Conservation (phyloP, 2,329 filamentous ascomycete genomes). For the Paradendryphiella salina region DNA sequence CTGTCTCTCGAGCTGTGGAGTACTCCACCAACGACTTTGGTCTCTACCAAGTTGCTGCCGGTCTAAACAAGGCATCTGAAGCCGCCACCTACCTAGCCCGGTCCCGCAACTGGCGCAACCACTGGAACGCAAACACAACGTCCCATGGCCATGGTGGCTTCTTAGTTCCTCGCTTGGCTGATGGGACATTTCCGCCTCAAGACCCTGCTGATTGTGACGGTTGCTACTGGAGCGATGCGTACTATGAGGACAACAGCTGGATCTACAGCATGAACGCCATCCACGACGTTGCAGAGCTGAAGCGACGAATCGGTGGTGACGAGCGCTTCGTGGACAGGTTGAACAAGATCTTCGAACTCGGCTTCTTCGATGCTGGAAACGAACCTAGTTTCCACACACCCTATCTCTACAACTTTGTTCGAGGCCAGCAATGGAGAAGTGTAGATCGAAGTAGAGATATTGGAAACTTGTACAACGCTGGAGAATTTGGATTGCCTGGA, state of each 20-base stretch:
- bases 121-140: conserved; percentile 65
- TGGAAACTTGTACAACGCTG: conserved; percentile 61
- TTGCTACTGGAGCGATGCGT: conserved; percentile 67
- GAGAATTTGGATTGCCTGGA: conserved; percentile 63
- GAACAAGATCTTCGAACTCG: conserved; percentile 61
- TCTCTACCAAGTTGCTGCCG: conserved; percentile 65
- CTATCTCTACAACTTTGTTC: conserved; percentile 1
- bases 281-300: conserved; percentile 63
- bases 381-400: conserved; percentile 55
- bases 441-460: conserved; percentile 62
- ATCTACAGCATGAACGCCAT: conserved; percentile 71
- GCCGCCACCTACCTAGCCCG: conserved; percentile 63
- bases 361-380: conserved; percentile 68
- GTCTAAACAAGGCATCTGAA: conserved; percentile 57
- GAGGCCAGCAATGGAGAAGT: conserved; percentile 59
- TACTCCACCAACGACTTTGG: conserved; percentile 72
- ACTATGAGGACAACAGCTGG: conserved; percentile 65
- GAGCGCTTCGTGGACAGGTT: conserved; percentile 61
- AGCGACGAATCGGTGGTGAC: conserved; percentile 60
- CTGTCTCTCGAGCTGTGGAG: conserved; percentile 67
- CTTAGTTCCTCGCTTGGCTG: conserved; percentile 61
- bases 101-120: conserved; percentile 70
- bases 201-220: conserved; percentile 61
- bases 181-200: conserved; percentile 55
- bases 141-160: conserved; percentile 67